phyloP scores from a whole-genome alignment of 768 basidiomycete genomes.

The Podaxis pistillaris region DNA sequence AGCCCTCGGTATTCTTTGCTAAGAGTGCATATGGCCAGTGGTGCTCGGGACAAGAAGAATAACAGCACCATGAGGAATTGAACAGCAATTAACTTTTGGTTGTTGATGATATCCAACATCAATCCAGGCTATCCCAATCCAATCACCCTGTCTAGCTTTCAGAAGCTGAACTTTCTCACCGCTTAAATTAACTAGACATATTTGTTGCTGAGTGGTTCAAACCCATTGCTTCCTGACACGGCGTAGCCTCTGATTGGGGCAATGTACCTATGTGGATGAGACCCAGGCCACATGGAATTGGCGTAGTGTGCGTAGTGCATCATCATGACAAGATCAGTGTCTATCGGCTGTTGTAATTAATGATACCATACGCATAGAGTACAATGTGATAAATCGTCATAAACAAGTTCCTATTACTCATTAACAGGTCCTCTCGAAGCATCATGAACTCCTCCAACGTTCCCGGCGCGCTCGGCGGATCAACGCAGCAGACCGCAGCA shows the following conservation, averaged over 20 bases:
- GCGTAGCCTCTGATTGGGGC: background rate
- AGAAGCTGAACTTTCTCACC: background rate
- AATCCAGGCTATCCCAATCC: background rate
- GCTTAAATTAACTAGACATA: background rate
- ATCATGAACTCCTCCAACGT: background rate
- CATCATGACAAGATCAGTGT: background rate
- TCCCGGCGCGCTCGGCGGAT: background rate
- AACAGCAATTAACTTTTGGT: background rate
- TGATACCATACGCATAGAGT: background rate
- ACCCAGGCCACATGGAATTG: background rate
- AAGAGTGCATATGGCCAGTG: background rate
- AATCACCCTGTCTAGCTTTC: too few relatives aligned
- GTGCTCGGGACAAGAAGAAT: background rate
- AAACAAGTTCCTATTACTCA: background rate
- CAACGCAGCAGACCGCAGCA: background rate
- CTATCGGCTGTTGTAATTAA: background rate
- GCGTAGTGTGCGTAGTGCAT: too few relatives aligned
- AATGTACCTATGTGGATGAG: background rate
- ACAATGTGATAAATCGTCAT: background rate
- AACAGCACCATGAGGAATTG: background rate
- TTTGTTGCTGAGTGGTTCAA: too few relatives aligned
- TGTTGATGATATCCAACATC: background rate
- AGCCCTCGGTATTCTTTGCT: background rate
- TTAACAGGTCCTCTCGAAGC: background rate
- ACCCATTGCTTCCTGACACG: too few relatives aligned